Base-by-base conservation (phyloP, 129 eudicot genomes). In the Chrysanthemum makinoi region DNA sequence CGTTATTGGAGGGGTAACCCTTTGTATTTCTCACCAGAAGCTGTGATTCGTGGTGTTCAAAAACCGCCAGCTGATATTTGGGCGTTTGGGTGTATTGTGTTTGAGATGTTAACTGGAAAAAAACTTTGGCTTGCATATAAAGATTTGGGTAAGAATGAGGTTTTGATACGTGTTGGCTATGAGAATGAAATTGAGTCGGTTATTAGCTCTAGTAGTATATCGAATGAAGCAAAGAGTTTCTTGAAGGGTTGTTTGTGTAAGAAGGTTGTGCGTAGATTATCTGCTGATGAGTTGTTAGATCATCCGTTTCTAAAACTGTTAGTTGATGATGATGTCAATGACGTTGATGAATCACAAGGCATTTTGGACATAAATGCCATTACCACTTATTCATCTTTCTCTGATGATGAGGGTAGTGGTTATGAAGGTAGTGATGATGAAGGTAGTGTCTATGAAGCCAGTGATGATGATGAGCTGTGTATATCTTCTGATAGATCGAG, bases 241-340 rank as follows among this genome's bases (percentile, higher is more conserved):
- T 73, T 88, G 72, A 88, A 85, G 69, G 85, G 89, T 58, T 88
- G 96, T 76, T 88, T 88, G 61, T 83, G 51, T 66, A 85, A 79
- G 69, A 88, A 81, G 49, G 16, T 83, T 12, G 82, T 66, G 85
- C 86, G 35, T 72, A 75, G 96, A 57, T 79, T 79, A 78, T 85
- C 85, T 6, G 85, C 89, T 10, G 82, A 86, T 26, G 81, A 77
- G 89, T 56, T 88, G n/a, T 69, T 88, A 77, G 55, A 76, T 68
- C 91, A 88, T 35, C 84, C 87, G 0, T 88, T 83, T 49, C 22
- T 88, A 28, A 73, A 83, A 71, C 85, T 88, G 65, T 62, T 83
- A 39, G 57, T 62, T 53, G 82, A 83, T 14, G 83, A 73, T 33
- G 62, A 83, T 54, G 81, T 52, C 53, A 79, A 65, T 14, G 73